Evolutionary conservation across 352 stramenopile genomes (phyloP).

Genomic region (Pythium rishiriense): DNA sequence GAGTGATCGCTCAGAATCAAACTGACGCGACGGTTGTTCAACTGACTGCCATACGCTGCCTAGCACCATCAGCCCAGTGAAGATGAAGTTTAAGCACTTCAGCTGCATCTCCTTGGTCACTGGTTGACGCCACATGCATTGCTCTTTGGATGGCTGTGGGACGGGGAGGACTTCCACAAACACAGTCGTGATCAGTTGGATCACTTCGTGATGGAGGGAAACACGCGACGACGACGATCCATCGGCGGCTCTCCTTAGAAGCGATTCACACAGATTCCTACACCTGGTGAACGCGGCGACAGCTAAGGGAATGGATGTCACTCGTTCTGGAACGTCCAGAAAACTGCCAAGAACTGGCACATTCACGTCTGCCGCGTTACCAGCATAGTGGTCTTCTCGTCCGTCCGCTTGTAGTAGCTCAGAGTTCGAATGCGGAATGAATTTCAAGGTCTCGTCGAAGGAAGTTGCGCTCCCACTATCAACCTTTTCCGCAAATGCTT

Average conservation of each 20-base stretch:
- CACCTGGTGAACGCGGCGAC: conserved; percentile 84
- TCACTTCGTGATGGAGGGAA: conserved; percentile 87
- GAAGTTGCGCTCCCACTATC: conserved; percentile 8
- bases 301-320: conserved; percentile 72
- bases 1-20: conserved; percentile 85
- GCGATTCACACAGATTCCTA: conserved; percentile 68
- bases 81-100: conserved; percentile 72
- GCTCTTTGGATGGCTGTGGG: conserved; percentile 38
- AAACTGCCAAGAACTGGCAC: conserved; percentile 76
- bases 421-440: conserved; percentile 59
- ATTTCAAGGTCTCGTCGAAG: conserved; percentile 41
- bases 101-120: conserved; percentile 81
- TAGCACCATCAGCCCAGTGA: conserved; percentile 78
- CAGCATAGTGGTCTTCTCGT: conserved; percentile 76
- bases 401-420: conserved; percentile 55
- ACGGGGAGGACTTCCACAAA: conserved; percentile 84
- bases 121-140: conserved; percentile 74
- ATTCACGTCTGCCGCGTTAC: conserved; percentile 66
- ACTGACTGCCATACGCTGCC: conserved; percentile 88
- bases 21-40: conserved; percentile 81
- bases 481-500: conserved; percentile 1
- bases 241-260: conserved; percentile 79
- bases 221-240: conserved; percentile 90
- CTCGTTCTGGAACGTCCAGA: conserved; percentile 79
- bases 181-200: conserved; percentile 80